These are phyloP conservation scores for Neostapfia colusana DNA, from an alignment of 176 grass and related monocot genomes.

Conservation along the genomic window DNA sequence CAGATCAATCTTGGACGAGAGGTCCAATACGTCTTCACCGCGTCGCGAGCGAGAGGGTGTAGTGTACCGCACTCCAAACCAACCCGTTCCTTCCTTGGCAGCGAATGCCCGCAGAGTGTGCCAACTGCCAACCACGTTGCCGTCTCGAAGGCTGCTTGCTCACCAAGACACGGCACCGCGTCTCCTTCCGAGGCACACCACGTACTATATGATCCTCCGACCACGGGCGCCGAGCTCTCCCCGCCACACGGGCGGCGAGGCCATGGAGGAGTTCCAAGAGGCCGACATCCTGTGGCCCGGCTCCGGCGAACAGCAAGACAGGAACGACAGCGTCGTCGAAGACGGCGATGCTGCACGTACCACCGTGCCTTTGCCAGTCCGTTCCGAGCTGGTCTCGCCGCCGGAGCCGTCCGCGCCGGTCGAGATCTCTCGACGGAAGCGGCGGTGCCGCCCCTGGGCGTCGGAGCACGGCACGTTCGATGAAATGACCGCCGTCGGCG, in stretches of 20 bases:
- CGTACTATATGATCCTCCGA: slow-evolving; percentile 21
- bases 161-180: slow-evolving; percentile 44
- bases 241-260: slow-evolving; percentile 34
- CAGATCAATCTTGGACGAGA: too few relatives aligned
- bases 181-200: slow-evolving; percentile 21
- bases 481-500: neutral
- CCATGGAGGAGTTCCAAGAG: slow-evolving; percentile 70
- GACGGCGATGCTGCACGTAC: neutral
- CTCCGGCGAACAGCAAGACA: neutral
- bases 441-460: slow-evolving; percentile 48
- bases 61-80: slow-evolving; percentile 49
- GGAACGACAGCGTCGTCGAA: neutral
- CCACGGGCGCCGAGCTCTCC: neutral
- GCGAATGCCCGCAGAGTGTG: slow-evolving; percentile 4
- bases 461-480: neutral
- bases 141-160: slow-evolving; percentile 44
- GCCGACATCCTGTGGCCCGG: slow-evolving; percentile 59
- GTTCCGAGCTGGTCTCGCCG: neutral
- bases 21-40: too few relatives aligned
- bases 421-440: slow-evolving; percentile 40
- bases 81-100: slow-evolving; percentile 19
- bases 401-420: slow-evolving; percentile 25
- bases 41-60: slow-evolving; percentile 27
- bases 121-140: neutral
- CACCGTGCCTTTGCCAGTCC: neutral